Percentiles rank a stretch among this genome's conserved stretches.
Evolutionary conservation across 768 basidiomycete species (phyloP).

Genomic region (Amanita polypyramis): DNA sequence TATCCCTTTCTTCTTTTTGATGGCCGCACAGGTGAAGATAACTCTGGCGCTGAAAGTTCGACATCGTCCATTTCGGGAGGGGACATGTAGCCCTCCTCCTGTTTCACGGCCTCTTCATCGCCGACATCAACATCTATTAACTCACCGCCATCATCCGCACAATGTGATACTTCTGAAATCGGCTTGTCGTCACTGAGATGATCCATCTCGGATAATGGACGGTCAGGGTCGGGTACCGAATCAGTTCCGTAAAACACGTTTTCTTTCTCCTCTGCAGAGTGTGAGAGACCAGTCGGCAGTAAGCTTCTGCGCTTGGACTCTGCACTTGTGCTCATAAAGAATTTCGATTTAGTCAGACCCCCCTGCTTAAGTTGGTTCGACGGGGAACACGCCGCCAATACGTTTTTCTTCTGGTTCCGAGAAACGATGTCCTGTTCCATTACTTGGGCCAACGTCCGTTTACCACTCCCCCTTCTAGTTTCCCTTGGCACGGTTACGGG

Average conservation of each 20-base stretch:
- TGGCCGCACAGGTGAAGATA: constrained; percentile 49
- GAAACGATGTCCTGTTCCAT: constrained; percentile 50
- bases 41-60: constrained; percentile 38
- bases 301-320: constrained; percentile 7
- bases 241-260: constrained; percentile 20
- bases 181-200: constrained; percentile 17
- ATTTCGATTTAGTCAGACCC: constrained; percentile 24
- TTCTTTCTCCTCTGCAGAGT: constrained; percentile 28
- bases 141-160: constrained; percentile 14
- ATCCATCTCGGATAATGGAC: constrained; percentile 15
- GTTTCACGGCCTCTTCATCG: constrained; percentile 34
- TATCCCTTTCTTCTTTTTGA: constrained; percentile 10
- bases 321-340: constrained; percentile 17
- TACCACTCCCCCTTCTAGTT: constrained; percentile 58
- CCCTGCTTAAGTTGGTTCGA: constrained; percentile 1
- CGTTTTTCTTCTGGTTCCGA: constrained; percentile 30
- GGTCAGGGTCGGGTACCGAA: not conserved
- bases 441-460: constrained; percentile 60
- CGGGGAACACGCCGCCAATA: constrained; percentile 13
- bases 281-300: constrained; percentile 13
- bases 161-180: constrained; percentile 15
- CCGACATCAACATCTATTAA: constrained; percentile 25
- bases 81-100: constrained; percentile 82
- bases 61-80: constrained; percentile 45
- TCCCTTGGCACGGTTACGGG: not conserved